Base-by-base conservation (phyloP, 208 protist species). In the Trypanosoma boissoni region DNA sequence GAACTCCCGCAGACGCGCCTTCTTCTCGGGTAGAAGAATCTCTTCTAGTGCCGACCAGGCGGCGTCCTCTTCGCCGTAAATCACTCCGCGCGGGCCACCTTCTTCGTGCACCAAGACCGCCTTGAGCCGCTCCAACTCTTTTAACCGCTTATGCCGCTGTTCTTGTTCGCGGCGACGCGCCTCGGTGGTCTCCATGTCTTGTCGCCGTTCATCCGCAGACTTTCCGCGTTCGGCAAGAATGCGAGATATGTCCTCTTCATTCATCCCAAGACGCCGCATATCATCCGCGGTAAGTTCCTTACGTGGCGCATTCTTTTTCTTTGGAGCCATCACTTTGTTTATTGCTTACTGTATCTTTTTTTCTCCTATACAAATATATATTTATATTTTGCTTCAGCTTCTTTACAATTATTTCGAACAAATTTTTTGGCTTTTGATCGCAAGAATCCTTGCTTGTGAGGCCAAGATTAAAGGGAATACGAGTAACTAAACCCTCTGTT, bases 181-280 rank as follows among this genome's bases (percentile, higher is more conserved):
- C 44, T 50, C 44, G 23, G 26, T 14, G 23, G 34, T 12, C 8
- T 6, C 23, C 44, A n/a, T 64, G 52, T 88, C 74, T 26, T 68
- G 72, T 36, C 74, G 65, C 45, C 83, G 82, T 42, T 88, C 74
- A 37, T 79, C 79, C 14, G 63, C 60, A 6, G 84, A 82, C 57
- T 88, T 88, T 28, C 52, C 56, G 27, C 80, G 80, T 72, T 91
- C 80, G 1, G 74, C 72, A 41, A 91, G 45, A 41, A 91, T 77
- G 42, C 78, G 80, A 42, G 66, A 41, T 29, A 88, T 84, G 52
- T 91, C 80, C n/a, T 86, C 78, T 1, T 81, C 78, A 7, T 66
- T 68, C 80, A 91, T 88, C 18, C 84, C 84, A 39, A 91, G 74
- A 20, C 80, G 84, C 21, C 76, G 84, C 84, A 91, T 83, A 49